Evolutionary conservation across 2,329 filamentous ascomycete species (phyloP), one percentile per base, ranked within the genome.

Genomic region (Botrytis cinerea): DNA sequence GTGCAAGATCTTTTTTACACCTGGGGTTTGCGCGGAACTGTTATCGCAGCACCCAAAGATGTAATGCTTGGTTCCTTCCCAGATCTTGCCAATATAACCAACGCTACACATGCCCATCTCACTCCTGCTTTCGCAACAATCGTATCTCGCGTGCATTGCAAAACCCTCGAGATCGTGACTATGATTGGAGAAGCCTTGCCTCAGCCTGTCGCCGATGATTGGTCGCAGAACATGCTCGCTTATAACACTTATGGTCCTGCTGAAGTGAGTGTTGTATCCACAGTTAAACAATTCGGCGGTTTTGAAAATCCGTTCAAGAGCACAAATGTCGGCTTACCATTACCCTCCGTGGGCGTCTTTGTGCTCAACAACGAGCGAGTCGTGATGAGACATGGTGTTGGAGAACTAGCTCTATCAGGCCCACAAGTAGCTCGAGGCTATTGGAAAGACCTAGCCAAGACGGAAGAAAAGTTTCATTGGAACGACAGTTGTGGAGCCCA

Each of bases 341-440:
- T 69, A 5, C 67, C 67, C 2, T 69, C 67, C 10, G 67, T 69
- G n/a, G 67, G 67, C 45, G 25, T 59, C 54, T 89, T 20, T 86
- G 87, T 79, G 38, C 74, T 77, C 2, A 73, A 78, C 43, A 73
- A 77, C 60, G 73, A 75, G 32, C 45, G 78, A n/a, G 46, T 45
- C 3, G 72, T 79, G 5, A 61, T 75, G 46, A 76, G 78, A 46
- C 64, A 78, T 9, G 79, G 75, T 32, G 73, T 80, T 32, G 79
- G 79, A 18, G 79, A 80, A 46, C 45, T 80, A 16, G 46, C 78
- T 5, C 40, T 80, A 4, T 78, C 79, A 75, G 87, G 88, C 0
- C 88, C 88, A 1, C 85, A 88, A 22, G 87, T 92, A 3, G 89
- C 88, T 16, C 83, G 87, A 45, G 89, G 89, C 38, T 92, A 92